Evolutionary conservation across 2,329 filamentous ascomycete genomes (phyloP).

Genomic region (Aureobasidium sp.): DNA sequence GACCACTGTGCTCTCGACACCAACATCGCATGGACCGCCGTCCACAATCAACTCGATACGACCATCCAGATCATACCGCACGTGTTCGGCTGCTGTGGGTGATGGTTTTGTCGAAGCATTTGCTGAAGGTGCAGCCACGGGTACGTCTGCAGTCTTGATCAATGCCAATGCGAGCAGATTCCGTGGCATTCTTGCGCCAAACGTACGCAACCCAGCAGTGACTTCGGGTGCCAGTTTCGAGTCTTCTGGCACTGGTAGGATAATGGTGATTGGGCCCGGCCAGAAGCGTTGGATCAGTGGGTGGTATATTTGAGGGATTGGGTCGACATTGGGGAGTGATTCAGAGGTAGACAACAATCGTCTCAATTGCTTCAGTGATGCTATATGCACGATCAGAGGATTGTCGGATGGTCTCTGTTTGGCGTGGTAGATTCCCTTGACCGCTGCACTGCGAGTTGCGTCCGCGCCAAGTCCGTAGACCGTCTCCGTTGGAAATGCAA

Average conservation of each 20-base stretch:
- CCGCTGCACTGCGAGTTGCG: slow-evolving; percentile 73
- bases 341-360: slow-evolving; percentile 43
- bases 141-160: slow-evolving; percentile 68
- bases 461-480: slow-evolving; percentile 97
- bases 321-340: slow-evolving; percentile 24
- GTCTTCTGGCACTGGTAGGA: slow-evolving; percentile 64
- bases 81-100: slow-evolving; percentile 83
- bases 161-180: slow-evolving; percentile 77
- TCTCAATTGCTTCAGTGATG: slow-evolving; percentile 68
- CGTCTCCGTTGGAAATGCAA: slow-evolving; percentile 95
- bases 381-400: slow-evolving; percentile 86
- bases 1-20: slow-evolving; percentile 94
- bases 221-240: slow-evolving; percentile 80
- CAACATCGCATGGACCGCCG: slow-evolving; percentile 75
- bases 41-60: slow-evolving; percentile 82
- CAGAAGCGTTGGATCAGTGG: slow-evolving; percentile 76
- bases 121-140: slow-evolving; percentile 83
- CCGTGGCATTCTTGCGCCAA: slow-evolving; percentile 83
- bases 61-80: slow-evolving; percentile 72
- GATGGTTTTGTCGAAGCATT: slow-evolving; percentile 92
- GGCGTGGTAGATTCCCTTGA: slow-evolving; percentile 83
- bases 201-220: slow-evolving; percentile 73
- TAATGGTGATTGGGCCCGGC: slow-evolving; percentile 88
- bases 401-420: slow-evolving; percentile 92
- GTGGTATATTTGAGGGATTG: slow-evolving; percentile 66